Evolutionary conservation across 2,329 filamentous ascomycete genomes (phyloP).

Genomic region (Magnaporthales sp.): DNA sequence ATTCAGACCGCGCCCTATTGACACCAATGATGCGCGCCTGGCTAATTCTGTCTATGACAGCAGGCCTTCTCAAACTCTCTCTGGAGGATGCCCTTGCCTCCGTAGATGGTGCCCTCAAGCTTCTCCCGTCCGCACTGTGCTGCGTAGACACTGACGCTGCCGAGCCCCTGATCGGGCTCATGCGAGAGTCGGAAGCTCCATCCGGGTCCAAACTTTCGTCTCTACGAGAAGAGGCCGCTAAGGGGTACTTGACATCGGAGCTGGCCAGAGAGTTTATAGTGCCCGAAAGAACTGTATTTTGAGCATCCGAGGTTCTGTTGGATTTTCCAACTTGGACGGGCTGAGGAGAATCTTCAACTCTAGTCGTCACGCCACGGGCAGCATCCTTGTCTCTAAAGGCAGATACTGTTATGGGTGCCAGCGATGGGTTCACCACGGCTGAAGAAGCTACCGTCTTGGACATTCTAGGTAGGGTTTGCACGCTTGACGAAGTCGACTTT

Average conservation of each 20-base stretch:
- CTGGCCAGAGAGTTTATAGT: constrained; percentile 9
- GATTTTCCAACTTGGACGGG: constrained; percentile 30
- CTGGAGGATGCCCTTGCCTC: constrained; percentile 18
- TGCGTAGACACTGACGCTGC: constrained; percentile 4
- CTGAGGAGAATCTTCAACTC: constrained; percentile 33
- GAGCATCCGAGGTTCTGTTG: constrained; percentile 29
- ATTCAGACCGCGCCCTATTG: constrained; percentile 47
- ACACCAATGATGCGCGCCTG: constrained; percentile 32
- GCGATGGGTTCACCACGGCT: constrained; percentile 31
- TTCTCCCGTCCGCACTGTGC: constrained; percentile 2
- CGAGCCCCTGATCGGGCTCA: constrained; percentile 31
- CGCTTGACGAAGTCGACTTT: constrained; percentile 30
- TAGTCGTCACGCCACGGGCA: constrained; percentile 28
- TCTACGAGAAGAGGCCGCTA: constrained; percentile 22
- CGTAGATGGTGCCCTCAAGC: constrained; percentile 14
- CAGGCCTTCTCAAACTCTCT: constrained; percentile 34
- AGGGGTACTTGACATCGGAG: constrained; percentile 18
- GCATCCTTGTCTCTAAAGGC: constrained; percentile 39
- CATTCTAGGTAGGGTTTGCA: constrained; percentile 32
- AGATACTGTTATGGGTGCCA: constrained; percentile 40
- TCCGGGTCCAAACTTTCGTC: constrained; percentile 38
- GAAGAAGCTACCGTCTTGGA: constrained; percentile 31
- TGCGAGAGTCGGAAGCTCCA: constrained; percentile 32
- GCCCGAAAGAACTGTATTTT: background rate
- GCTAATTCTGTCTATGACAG: constrained; percentile 47